Base-by-base conservation (phyloP, 306 rosid genomes). In the Morella rubra region DNA sequence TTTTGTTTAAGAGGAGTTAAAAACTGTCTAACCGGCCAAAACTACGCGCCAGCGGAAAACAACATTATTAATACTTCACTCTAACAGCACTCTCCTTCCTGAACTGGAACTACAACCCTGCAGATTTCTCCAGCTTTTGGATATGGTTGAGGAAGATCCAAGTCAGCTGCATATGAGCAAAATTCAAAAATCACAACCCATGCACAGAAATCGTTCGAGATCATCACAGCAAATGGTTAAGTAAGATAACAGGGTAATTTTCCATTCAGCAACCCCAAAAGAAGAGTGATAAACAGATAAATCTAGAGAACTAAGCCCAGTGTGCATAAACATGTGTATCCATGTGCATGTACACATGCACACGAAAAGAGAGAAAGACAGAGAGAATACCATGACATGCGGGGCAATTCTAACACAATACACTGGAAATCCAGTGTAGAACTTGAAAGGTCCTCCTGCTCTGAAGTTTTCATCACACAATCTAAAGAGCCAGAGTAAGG, bases 71-170 rank as follows among this genome's bases (percentile, higher is more conserved):
- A n/a, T n/a, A n/a, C n/a, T n/a, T n/a, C n/a, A n/a, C n/a, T n/a
- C n/a, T n/a, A n/a, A n/a, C n/a, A n/a, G n/a, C n/a, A n/a, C n/a
- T n/a, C n/a, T n/a, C n/a, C n/a, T n/a, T n/a, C n/a, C n/a, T n/a
- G n/a, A n/a, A n/a, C n/a, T n/a, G n/a, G n/a, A n/a, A n/a, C n/a
- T 62, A 3, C 56, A 81, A 65, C 44, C 61, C 52, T n/a, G n/a
- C n/a, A n/a, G n/a, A n/a, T n/a, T n/a, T n/a, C n/a, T n/a, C n/a
- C n/a, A n/a, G n/a, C n/a, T n/a, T n/a, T n/a, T n/a, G 95, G 81
- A 95, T 80, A 84, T 92, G 97, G 85, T 89, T 89, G 83, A 95
- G 97, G 97, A 92, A 95, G 72, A 92, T 92, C 98, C 97, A 92
- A 45, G 97, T 92, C 97, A 95, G 89, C 98, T 95, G 90, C 94